Conservation (phyloP, 306 rosid genomes). For the Cucurbita moschata region DNA sequence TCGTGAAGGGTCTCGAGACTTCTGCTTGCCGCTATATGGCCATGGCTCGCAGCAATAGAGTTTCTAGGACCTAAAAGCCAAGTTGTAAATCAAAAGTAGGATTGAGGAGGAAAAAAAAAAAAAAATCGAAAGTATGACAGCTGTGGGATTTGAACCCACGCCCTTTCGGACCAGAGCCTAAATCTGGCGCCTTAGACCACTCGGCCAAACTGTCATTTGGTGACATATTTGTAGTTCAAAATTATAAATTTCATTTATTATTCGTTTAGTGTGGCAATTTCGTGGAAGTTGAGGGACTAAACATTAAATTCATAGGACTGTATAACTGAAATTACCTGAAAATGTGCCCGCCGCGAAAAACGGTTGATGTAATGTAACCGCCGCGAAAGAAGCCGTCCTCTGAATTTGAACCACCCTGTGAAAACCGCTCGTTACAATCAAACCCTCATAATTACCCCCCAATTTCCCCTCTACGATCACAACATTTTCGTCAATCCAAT, state of each 20-base stretch:
- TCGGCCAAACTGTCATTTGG: slow-evolving; percentile 1
- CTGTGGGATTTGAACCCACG: slow-evolving; percentile 16
- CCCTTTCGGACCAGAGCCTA: slow-evolving; percentile 18
- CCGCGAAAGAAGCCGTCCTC: neutral
- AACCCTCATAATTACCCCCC: neutral
- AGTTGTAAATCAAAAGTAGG: neutral
- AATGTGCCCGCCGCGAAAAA: neutral
- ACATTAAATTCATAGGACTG: neutral
- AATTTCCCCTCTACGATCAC: neutral
- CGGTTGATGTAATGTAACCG: neutral
- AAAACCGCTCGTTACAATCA: neutral
- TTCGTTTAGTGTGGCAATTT: neutral
- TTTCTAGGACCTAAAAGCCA: neutral
- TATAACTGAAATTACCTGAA: neutral
- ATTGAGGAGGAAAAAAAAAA: neutral
- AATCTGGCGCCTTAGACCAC: slow-evolving; percentile 8
- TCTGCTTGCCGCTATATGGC: slow-evolving; percentile 19
- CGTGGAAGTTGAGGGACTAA: neutral
- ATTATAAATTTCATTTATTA: too few relatives aligned
- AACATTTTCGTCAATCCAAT: neutral
- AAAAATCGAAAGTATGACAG: neutral
- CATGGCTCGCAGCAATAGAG: neutral
- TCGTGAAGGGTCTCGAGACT: slow-evolving; percentile 52
- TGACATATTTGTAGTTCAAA: too few relatives aligned
- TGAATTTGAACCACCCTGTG: neutral